Conservation (phyloP, 1,139 yeast genomes). For the Suhomyces atakaporum region DNA sequence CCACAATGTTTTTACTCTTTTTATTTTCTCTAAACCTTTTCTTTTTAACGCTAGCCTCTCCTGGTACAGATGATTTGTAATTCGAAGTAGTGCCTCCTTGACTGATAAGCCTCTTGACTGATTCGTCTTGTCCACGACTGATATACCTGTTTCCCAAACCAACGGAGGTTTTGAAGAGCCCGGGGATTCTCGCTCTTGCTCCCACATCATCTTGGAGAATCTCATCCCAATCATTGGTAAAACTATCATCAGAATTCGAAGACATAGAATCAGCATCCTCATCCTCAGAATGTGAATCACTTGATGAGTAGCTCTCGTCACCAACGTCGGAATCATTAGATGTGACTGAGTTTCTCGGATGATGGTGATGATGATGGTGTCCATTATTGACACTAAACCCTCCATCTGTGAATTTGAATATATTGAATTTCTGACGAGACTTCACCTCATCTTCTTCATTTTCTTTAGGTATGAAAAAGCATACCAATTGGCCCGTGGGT, state of each 20-base stretch:
- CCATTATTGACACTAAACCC: conserved; percentile 32
- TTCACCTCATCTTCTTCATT: conserved; percentile 33
- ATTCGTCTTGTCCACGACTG: conserved; percentile 21
- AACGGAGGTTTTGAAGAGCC: conserved; percentile 42
- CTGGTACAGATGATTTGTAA: conserved; percentile 30
- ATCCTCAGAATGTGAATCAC: conserved; percentile 7
- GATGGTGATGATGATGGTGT: conserved; percentile 18
- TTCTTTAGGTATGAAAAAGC: conserved; percentile 71
- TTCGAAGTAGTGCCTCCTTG: conserved; percentile 31
- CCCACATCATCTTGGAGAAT: conserved; percentile 49
- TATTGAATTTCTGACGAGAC: conserved; percentile 34
- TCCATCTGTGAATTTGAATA: conserved; percentile 43
- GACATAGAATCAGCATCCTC: conserved; percentile 13
- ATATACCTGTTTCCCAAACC: conserved; percentile 41
- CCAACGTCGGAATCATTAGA: conserved; percentile 17
- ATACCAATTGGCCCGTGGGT: conserved; percentile 71
- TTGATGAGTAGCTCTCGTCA: conserved; percentile 10
- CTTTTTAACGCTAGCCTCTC: conserved; percentile 15
- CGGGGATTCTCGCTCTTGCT: conserved; percentile 47
- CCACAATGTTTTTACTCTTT: conserved; percentile 53
- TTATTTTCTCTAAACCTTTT: conserved; percentile 18
- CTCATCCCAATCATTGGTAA: conserved; percentile 54
- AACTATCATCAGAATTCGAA: conserved; percentile 44
- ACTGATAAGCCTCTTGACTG: conserved; percentile 28
- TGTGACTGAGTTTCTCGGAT: too few relatives aligned